Evolutionary conservation across 164 flowering plant genomes (phyloP).

Genomic region (Umbellularia californica): DNA sequence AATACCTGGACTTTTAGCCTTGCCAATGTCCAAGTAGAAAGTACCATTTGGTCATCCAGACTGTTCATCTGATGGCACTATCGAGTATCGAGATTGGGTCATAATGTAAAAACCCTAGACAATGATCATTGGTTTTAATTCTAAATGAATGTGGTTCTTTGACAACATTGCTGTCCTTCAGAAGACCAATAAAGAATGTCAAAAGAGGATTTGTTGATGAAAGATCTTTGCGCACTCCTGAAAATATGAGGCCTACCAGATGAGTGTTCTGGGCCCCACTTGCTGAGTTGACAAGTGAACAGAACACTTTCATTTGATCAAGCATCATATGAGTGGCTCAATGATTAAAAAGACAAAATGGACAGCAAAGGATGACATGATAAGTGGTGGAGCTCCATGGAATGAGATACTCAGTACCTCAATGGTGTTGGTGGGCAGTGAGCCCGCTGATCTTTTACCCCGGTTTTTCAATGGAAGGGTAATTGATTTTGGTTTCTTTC

Average conservation of each 20-base stretch:
- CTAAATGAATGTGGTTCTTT: too few relatives aligned
- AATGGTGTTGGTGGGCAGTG: constrained; percentile 4
- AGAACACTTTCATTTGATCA: neutral
- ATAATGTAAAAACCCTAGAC: neutral
- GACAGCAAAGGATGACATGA: too few relatives aligned
- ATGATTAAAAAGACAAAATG: neutral
- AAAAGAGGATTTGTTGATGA: neutral
- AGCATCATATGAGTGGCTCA: neutral
- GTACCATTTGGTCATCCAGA: too few relatives aligned
- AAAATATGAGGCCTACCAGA: neutral
- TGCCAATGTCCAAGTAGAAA: too few relatives aligned
- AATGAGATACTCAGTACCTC: constrained; percentile 15
- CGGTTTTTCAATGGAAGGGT: constrained; percentile 24
- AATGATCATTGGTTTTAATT: neutral
- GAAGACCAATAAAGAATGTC: neutral
- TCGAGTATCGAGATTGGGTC: neutral
- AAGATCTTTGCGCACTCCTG: neutral
- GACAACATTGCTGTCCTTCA: neutral
- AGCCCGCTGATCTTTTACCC: constrained; percentile 15
- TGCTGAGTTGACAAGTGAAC: neutral
- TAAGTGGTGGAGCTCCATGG: too few relatives aligned
- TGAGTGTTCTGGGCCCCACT: neutral
- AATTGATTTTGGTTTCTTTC: constrained; percentile 19
- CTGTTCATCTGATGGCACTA: neutral
- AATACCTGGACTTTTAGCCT: too few relatives aligned